phyloP scores from a whole-genome alignment of 768 basidiomycete genomes.

The Termitomyces sp. region DNA sequence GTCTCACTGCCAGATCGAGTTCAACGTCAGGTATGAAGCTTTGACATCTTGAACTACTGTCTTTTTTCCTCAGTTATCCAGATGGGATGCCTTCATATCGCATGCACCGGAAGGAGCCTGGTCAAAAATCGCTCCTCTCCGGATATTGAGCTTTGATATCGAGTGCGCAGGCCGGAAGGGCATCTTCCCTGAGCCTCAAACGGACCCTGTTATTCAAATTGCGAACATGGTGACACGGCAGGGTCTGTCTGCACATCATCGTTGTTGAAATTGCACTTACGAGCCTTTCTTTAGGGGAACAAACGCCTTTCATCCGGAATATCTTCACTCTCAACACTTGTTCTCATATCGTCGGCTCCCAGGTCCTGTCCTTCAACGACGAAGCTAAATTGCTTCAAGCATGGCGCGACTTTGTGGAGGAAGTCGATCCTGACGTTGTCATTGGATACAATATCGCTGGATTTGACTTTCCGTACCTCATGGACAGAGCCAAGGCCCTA shows the following conservation, averaged over 20 bases:
- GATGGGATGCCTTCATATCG: constrained; percentile 85
- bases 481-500: constrained; percentile 87
- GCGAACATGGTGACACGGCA: constrained; percentile 99
- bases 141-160: constrained; percentile 97
- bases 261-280: constrained; percentile 5
- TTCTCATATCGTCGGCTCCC: constrained; percentile 95
- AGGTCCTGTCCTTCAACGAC: constrained; percentile 81
- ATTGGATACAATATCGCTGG: constrained; percentile 94
- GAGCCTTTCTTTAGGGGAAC: constrained; percentile 59
- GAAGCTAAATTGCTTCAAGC: constrained; percentile 71
- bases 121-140: constrained; percentile 89
- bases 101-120: constrained; percentile 90
- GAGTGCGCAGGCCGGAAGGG: constrained; percentile 98
- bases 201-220: constrained; percentile 97
- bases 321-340: constrained; percentile 95
- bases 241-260: constrained; percentile 47
- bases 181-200: constrained; percentile 88
- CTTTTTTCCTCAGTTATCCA: constrained; percentile 27
- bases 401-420: constrained; percentile 90
- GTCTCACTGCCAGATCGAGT: constrained; percentile 88
- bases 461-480: constrained; percentile 96
- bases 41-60: not conserved
- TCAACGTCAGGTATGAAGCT: constrained; percentile 62
- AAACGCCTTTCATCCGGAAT: constrained; percentile 92
- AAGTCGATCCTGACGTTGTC: constrained; percentile 92